A percentile compares a stretch with the other conserved stretches of the same genome.
phyloP scores from a whole-genome alignment of 208 protist species.

The Herpetomonas samuelpessoai region DNA sequence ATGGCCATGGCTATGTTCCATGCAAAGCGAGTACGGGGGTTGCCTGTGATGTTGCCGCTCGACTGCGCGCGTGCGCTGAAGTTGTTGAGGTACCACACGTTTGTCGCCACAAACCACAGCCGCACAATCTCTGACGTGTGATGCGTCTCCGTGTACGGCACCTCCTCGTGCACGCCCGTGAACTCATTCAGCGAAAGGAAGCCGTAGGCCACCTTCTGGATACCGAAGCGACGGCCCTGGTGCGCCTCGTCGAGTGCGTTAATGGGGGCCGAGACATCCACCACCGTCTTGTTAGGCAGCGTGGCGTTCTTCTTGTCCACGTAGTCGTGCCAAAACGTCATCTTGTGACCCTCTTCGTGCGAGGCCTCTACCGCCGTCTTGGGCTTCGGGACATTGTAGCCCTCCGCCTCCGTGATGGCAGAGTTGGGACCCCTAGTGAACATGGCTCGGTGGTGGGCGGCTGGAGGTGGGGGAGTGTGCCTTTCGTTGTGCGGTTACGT shows the following conservation, averaged over 20 bases:
- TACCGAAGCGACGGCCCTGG: conserved; percentile 61
- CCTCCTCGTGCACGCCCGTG: conserved; percentile 63
- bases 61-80: conserved; percentile 43
- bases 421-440: conserved; percentile 63
- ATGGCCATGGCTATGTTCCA: conserved; percentile 53
- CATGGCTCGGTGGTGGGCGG: conserved; percentile 27
- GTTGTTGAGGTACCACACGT: conserved; percentile 66
- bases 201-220: conserved; percentile 54
- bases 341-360: conserved; percentile 35
- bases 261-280: conserved; percentile 77
- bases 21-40: conserved; percentile 63
- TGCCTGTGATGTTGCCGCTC: conserved; percentile 33
- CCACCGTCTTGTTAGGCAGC: conserved; percentile 30
- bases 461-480: not conserved
- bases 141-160: conserved; percentile 77
- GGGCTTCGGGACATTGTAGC: conserved; percentile 34
- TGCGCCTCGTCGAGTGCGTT: conserved; percentile 80
- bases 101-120: conserved; percentile 55
- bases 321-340: conserved; percentile 60
- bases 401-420: conserved; percentile 47
- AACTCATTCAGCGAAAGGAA: conserved; percentile 76
- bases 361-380: conserved; percentile 26
- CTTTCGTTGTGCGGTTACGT: conserved; percentile 10
- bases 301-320: conserved; percentile 47
- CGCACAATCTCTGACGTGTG: conserved; percentile 71